These are phyloP conservation scores for Penicillium bovifimosum DNA, from an alignment of 495 filamentous ascomycete genomes.

Conservation along the genomic window DNA sequence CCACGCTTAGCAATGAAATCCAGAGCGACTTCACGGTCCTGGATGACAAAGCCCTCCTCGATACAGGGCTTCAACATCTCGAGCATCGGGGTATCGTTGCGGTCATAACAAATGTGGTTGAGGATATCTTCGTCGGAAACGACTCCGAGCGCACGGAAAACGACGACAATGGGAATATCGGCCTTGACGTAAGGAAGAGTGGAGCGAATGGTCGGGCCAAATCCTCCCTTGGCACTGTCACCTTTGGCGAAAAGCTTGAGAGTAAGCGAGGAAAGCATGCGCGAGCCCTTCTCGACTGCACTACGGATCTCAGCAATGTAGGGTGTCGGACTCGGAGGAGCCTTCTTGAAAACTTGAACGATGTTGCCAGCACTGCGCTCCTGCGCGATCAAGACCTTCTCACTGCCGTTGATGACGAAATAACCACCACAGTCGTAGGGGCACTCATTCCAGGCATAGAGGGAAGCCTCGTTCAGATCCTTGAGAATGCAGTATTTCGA, in stretches of 20 bases:
- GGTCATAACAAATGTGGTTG: conserved; percentile 94
- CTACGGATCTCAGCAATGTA: conserved; percentile 95
- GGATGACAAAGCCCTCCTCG: conserved; percentile 92
- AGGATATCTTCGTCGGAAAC: conserved; percentile 98
- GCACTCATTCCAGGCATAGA: conserved; percentile 88
- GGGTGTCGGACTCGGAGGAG: conserved; percentile 76
- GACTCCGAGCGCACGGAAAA: conserved; percentile 91
- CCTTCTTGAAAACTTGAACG: conserved; percentile 97
- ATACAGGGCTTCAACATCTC: conserved; percentile 96
- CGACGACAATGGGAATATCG: conserved; percentile 87
- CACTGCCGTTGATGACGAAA: conserved; percentile 98
- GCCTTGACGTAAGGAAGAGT: conserved; percentile 89
- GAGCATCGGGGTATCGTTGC: conserved; percentile 91
- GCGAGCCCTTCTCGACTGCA: conserved; percentile 90
- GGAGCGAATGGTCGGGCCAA: conserved; percentile 82
- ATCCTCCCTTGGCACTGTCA: conserved; percentile 66
- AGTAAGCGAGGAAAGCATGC: conserved; percentile 83
- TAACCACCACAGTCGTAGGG: conserved; percentile 98
- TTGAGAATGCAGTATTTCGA: conserved; percentile 87
- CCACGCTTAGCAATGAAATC: conserved; percentile 95
- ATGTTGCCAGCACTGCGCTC: conserved; percentile 97
- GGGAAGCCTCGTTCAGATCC: conserved; percentile 68
- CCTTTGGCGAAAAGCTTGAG: conserved; percentile 84
- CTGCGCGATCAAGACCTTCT: conserved; percentile 97
- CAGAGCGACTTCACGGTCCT: conserved; percentile 90